These are phyloP conservation scores for Draba incana DNA, from an alignment of 345 rosid species.

Conservation along the genomic window DNA sequence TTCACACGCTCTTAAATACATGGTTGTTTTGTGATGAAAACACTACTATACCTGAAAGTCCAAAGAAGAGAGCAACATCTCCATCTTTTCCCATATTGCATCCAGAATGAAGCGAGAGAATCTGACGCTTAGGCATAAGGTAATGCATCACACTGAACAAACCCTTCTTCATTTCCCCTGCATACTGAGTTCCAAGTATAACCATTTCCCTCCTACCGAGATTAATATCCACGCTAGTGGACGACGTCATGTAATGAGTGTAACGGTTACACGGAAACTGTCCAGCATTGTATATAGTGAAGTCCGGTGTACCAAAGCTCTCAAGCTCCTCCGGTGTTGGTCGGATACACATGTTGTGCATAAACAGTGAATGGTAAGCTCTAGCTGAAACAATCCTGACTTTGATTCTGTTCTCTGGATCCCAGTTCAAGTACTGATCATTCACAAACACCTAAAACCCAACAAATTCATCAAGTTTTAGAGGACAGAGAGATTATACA, in stretches of 20 bases:
- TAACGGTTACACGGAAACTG: slow-evolving; percentile 98
- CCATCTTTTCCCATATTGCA: slow-evolving; percentile 99
- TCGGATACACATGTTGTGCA: slow-evolving; percentile 99
- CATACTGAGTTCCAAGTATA: slow-evolving; percentile 96
- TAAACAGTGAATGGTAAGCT: slow-evolving; percentile 96
- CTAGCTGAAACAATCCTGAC: slow-evolving; percentile 97
- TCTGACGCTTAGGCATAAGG: slow-evolving; percentile 98
- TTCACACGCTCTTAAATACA: not conserved
- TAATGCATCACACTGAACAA: slow-evolving; percentile 98
- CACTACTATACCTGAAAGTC: slow-evolving; percentile 66
- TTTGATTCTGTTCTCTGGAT: slow-evolving; percentile 84
- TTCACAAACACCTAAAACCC: slow-evolving; percentile 76
- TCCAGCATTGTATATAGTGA: slow-evolving; percentile 98
- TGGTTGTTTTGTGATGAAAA: slow-evolving; percentile 2
- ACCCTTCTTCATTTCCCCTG: slow-evolving; percentile 99
- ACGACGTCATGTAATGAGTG: slow-evolving; percentile 98
- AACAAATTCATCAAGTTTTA: slow-evolving; percentile 3
- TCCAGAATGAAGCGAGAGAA: slow-evolving; percentile 95
- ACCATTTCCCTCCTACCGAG: slow-evolving; percentile 97
- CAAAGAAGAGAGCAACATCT: slow-evolving; percentile 99
- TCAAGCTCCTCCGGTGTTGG: slow-evolving; percentile 97
- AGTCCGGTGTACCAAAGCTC: slow-evolving; percentile 97
- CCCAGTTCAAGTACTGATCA: slow-evolving; percentile 97
- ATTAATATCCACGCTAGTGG: slow-evolving; percentile 94
- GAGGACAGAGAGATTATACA: not conserved